Evolutionary conservation across 331 rosid species (phyloP), one percentile per base, ranked within the genome.

Genomic region (Acacia concinna): DNA sequence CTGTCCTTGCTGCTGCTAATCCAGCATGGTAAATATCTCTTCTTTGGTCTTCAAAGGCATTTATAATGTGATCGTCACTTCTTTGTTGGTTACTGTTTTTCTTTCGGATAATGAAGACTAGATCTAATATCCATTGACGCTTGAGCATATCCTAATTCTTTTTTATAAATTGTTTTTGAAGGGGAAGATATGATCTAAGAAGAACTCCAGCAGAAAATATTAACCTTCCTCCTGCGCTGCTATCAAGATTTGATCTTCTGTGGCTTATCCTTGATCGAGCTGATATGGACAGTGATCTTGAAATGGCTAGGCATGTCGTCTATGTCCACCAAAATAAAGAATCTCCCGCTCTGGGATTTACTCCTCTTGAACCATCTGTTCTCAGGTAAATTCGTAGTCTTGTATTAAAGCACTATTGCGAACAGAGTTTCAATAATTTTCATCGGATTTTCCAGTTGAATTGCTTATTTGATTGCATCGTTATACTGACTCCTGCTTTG

Each of bases 251-350:
- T 86, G 99, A 96, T 88, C 90, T 96, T 75, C 87, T 93, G 47
- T 96, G 98, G 99, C 81, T 95, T 83, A 95, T 95, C 86, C 97
- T 95, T 66, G 99, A 95, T 90, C 94, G 99, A 80, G 98, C 98
- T 77, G 98, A 96, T 86, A 88, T 90, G 94, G 97, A 96, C 68
- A 89, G 84, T 75, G 99, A 96, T 90, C 97, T 96, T 82, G 98
- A 96, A 93, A 59, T 93, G 98, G 99, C 99, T 78, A 93, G 97
- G 87, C 98, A 96, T 84, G 65, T 96, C 73, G 94, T 93, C 52
- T 89, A 90, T 54, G 98, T 96, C 66, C 99, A 96, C 87, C 98
- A 93, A 85, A 89, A 91, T 76, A 95, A 75, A 82, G 97, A 95
- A 83, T 91, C 97, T 76, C 99, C 97, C 0, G 91, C 98, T 37